Evolutionary conservation across 257 asterid species (phyloP).

Genomic region (Solanum pimpinellifolium): DNA sequence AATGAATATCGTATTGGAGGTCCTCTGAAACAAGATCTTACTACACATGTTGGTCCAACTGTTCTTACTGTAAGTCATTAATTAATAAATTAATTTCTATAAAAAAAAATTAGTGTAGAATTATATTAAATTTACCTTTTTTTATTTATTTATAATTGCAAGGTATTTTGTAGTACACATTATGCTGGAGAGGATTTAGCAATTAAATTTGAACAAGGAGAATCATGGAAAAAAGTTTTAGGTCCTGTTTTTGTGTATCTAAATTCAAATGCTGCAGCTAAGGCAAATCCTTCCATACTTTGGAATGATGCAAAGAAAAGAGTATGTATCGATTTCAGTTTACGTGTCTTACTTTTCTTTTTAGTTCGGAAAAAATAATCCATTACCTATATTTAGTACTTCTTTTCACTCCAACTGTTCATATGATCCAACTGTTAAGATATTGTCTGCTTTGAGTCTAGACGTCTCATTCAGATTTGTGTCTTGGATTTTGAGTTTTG

Average conservation of each 20-base stretch:
- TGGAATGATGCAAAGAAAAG: slow-evolving; percentile 51
- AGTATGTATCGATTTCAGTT: slow-evolving; percentile 13
- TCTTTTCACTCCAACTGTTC: neutral
- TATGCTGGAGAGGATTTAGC: slow-evolving; percentile 47
- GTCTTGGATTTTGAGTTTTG: rapidly evolving
- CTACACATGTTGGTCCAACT: slow-evolving; percentile 60
- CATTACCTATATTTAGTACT: neutral
- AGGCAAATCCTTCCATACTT: slow-evolving; percentile 26
- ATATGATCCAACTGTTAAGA: neutral
- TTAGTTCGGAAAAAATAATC: neutral
- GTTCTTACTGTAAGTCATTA: slow-evolving; percentile 29
- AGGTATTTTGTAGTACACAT: slow-evolving; percentile 62
- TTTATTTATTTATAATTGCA: neutral
- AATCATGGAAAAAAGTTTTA: slow-evolving; percentile 59
- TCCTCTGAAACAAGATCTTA: slow-evolving; percentile 55
- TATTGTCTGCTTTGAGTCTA: neutral
- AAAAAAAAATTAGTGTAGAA: too few relatives aligned
- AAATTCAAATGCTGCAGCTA: slow-evolving; percentile 26
- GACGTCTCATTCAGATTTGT: rapidly evolving
- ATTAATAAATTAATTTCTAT: neutral
- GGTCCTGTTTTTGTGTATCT: slow-evolving; percentile 53
- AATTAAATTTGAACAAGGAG: slow-evolving; percentile 22
- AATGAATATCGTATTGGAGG: slow-evolving; percentile 53
- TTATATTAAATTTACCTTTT: neutral
- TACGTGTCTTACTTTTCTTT: neutral